Conservation (phyloP, 129 eudicot genomes). For the Artemisia tridentata region DNA sequence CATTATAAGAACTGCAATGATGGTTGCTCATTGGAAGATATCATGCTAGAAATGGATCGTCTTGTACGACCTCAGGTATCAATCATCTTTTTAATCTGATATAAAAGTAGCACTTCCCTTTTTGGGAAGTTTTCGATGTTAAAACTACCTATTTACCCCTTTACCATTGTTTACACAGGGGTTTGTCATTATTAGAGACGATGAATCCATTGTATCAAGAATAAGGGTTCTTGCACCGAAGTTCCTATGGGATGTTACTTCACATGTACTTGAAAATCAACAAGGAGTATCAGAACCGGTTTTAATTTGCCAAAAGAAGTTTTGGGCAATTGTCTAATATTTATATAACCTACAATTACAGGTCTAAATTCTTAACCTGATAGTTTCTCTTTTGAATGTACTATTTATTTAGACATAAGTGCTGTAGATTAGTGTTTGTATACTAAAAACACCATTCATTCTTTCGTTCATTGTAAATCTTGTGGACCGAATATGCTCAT, state of each 20-base stretch:
- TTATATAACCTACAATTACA: neutral
- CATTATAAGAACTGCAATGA: conserved; percentile 49
- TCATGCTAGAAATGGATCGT: conserved; percentile 95
- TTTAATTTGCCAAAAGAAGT: conserved; percentile 74
- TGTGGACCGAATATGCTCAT: conserved; percentile 7
- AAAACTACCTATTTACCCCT: neutral
- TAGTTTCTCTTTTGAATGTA: conserved; percentile 3
- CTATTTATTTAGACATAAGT: neutral
- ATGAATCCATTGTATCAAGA: conserved; percentile 56
- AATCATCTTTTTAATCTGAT: no score
- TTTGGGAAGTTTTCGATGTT: neutral
- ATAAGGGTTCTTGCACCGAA: conserved; percentile 61
- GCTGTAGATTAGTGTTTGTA: conserved; percentile 12
- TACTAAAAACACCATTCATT: conserved; percentile 16
- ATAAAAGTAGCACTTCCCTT: neutral
- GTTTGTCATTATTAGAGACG: conserved; percentile 67
- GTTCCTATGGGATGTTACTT: conserved; percentile 83
- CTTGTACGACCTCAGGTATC: conserved; percentile 87
- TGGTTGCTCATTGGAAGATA: conserved; percentile 81
- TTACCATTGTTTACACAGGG: conserved; percentile 48
- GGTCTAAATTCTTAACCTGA: neutral
- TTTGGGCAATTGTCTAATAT: conserved; percentile 66
- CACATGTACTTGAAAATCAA: conserved; percentile 64
- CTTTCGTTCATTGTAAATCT: conserved; percentile 36
- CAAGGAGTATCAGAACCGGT: conserved; percentile 59